Conservation (phyloP, 2,329 filamentous ascomycete species). For the Lachnellula hyalina region DNA sequence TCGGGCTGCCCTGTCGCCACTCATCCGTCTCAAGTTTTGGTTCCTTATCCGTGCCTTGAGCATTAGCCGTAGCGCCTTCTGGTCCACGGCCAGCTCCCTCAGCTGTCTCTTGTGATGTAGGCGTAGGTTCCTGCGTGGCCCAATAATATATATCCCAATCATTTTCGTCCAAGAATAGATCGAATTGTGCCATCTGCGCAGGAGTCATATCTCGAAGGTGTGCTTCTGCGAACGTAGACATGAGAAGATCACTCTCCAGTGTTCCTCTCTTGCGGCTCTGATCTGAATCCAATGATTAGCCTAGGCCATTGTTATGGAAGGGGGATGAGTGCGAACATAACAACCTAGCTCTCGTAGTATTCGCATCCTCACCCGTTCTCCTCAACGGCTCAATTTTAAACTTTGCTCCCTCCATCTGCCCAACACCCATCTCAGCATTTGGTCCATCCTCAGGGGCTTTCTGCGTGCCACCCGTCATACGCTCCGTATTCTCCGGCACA, state of each 20-base stretch:
- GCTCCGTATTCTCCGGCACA: conserved; percentile 56
- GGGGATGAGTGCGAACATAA: conserved; percentile 43
- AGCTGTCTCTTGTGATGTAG: conserved; percentile 51
- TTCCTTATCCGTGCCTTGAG: conserved; percentile 18
- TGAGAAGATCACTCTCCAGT: conserved; percentile 89
- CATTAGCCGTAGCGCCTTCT: conserved; percentile 24
- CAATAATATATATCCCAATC: conserved; percentile 99
- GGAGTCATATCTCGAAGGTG: conserved; percentile 70
- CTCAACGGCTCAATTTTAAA: conserved; percentile 90
- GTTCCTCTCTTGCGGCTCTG: conserved; percentile 95
- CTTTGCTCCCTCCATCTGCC: conserved; percentile 78
- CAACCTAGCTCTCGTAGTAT: conserved; percentile 84
- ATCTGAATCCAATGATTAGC: conserved; percentile 49
- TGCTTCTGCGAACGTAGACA: conserved; percentile 86
- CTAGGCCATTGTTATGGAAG: neutral
- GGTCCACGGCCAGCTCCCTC: conserved; percentile 43
- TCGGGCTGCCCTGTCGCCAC: conserved; percentile 32
- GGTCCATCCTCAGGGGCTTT: conserved; percentile 39
- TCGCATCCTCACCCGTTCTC: conserved; percentile 73
- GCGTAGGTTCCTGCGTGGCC: conserved; percentile 77
- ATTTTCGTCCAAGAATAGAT: conserved; percentile 94
- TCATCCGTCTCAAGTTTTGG: conserved; percentile 25
- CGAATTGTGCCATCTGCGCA: conserved; percentile 75
- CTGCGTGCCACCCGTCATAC: conserved; percentile 61
- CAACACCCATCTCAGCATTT: conserved; percentile 64